A percentile compares a stretch with the other conserved stretches of the same genome.
phyloP scores from a whole-genome alignment of 2,329 filamentous ascomycete species.

The Kalaharituber pfeilii region DNA sequence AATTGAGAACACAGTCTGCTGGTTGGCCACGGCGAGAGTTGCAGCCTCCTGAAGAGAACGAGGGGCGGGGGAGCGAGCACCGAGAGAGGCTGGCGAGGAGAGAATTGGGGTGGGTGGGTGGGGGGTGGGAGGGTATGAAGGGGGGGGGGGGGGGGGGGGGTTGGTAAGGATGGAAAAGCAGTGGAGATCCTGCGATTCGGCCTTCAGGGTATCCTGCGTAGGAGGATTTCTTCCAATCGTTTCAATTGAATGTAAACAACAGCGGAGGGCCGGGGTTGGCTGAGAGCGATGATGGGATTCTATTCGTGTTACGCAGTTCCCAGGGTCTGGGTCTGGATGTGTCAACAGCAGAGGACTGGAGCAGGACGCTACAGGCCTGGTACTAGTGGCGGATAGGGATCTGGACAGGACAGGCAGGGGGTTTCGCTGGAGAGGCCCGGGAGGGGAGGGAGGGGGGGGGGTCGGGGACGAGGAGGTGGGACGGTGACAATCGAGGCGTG shows the following conservation, averaged over 20 bases:
- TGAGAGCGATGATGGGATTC: neutral
- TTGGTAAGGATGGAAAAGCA: slow-evolving; percentile 4
- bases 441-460: too few relatives aligned
- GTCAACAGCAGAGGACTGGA: too few relatives aligned
- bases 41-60: too few relatives aligned
- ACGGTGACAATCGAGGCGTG: too few relatives aligned
- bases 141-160: neutral
- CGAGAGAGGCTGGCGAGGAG: neutral
- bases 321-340: too few relatives aligned
- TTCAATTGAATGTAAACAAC: neutral
- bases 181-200: neutral
- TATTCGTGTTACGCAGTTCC: neutral
- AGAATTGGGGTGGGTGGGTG: slow-evolving; percentile 5
- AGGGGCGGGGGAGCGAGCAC: too few relatives aligned
- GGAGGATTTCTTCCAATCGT: neutral
- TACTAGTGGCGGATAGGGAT: too few relatives aligned
- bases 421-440: too few relatives aligned
- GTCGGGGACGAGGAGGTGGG: too few relatives aligned
- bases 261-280: neutral
- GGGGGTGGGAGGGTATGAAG: neutral
- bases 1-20: neutral
- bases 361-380: too few relatives aligned
- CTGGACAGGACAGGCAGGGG: too few relatives aligned
- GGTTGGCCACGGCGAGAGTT: neutral
- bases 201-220: neutral